These are phyloP conservation scores for Madurella fahalii DNA, from an alignment of 2,329 filamentous ascomycete genomes.

Conservation along the genomic window DNA sequence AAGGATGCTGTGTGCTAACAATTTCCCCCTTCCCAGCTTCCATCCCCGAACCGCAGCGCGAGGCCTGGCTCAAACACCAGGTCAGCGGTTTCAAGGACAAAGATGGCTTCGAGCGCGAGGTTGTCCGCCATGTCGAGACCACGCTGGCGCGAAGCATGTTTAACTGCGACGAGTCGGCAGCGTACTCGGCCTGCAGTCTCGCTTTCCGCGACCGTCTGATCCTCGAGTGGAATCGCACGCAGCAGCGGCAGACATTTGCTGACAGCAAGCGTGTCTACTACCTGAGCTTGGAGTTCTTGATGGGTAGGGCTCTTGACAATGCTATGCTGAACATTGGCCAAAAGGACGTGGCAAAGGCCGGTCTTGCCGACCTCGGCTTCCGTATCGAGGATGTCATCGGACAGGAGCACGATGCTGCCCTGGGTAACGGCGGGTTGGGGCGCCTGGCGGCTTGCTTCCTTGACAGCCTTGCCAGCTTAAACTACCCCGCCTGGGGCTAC, in stretches of 20 bases:
- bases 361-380: conserved; percentile 86
- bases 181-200: conserved; percentile 85
- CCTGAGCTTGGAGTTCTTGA: conserved; percentile 93
- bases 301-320: conserved; percentile 96
- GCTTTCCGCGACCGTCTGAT: conserved; percentile 91
- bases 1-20: conserved; percentile 8
- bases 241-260: conserved; percentile 87
- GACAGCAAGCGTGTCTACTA: conserved; percentile 97
- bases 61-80: conserved; percentile 65
- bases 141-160: conserved; percentile 93
- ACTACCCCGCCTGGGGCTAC: conserved; percentile 97
- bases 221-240: conserved; percentile 96
- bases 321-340: conserved; percentile 93
- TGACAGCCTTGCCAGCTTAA: conserved; percentile 89
- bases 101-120: conserved; percentile 81
- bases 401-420: conserved; percentile 92
- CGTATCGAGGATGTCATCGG: conserved; percentile 92
- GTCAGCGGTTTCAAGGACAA: conserved; percentile 68
- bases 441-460: conserved; percentile 95
- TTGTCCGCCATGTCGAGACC: conserved; percentile 93
- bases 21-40: conserved; percentile 46
- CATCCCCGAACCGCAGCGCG: conserved; percentile 85
- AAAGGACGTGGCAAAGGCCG: conserved; percentile 80
- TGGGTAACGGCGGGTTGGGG: conserved; percentile 93
- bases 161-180: conserved; percentile 94